These are phyloP conservation scores for Aureoboletus auriporus DNA, from an alignment of 768 basidiomycete species.

Conservation along the genomic window DNA sequence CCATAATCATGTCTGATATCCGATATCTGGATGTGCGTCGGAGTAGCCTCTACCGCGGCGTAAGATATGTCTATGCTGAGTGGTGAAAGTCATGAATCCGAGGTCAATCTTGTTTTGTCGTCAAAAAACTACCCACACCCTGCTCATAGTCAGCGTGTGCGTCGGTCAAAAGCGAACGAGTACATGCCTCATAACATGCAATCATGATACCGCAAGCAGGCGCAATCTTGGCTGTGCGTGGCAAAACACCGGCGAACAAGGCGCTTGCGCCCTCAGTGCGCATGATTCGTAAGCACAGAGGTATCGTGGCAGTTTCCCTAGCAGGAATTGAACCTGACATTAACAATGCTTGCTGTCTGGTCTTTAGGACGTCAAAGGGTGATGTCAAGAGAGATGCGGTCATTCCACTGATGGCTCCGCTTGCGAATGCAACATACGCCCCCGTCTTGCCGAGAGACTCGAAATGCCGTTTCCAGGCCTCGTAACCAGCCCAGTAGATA, in stretches of 20 bases:
- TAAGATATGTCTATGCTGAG: conserved; percentile 29
- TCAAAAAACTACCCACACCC: conserved; percentile 58
- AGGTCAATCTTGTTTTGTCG: conserved; percentile 28
- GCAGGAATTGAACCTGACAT: conserved; percentile 51
- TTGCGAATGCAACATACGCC: conserved; percentile 73
- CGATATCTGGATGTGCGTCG: conserved; percentile 9
- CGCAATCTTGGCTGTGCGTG: conserved; percentile 91
- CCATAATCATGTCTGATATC: conserved; percentile 10
- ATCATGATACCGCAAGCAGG: conserved; percentile 99
- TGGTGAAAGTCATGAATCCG: conserved; percentile 10
- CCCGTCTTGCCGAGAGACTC: conserved; percentile 51
- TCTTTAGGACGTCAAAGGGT: conserved; percentile 97
- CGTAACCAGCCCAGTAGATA: conserved; percentile 95
- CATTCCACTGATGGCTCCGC: conserved; percentile 87
- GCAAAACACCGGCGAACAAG: conserved; percentile 79
- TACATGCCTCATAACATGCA: conserved; percentile 81
- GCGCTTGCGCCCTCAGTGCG: conserved; percentile 75
- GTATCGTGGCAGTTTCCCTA: conserved; percentile 48
- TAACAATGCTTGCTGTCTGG: conserved; percentile 79
- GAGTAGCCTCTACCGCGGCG: conserved; percentile 16
- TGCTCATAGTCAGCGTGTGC: conserved; percentile 23
- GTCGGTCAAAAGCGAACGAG: conserved; percentile 4
- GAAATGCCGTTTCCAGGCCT: conserved; percentile 69
- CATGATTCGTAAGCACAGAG: conserved; percentile 65
- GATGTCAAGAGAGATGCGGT: conserved; percentile 84